Evolutionary conservation across 495 filamentous ascomycete species (phyloP), one percentile per base, ranked within the genome.

Genomic region (Arthonia radiata): DNA sequence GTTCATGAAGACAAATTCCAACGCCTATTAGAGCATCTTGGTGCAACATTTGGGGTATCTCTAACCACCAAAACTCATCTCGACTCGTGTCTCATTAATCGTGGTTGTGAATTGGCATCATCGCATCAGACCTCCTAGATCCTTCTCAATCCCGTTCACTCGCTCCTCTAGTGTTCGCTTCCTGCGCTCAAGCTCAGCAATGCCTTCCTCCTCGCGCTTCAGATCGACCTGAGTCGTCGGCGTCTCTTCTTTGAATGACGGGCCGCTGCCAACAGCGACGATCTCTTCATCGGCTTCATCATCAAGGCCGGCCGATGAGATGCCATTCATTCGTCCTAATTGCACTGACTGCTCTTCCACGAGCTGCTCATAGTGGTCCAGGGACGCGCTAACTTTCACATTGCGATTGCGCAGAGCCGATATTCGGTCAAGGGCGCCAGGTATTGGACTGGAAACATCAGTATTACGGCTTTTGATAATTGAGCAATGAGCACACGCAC

Each of bases 381-480:
- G 52, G 17, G 80, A 91, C 18, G 63, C 61, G n/a, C 58, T 53
- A 19, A 83, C 61, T 37, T 74, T 56, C 18, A 65, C 51, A 40
- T 83, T 69, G 29, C 77, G 71, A 18, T 63, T 54, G 18, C 82
- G 65, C 26, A 82, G 57, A 11, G 51, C 57, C 2, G 65, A 49
- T 31, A 94, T 86, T 33, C 68, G 62, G 40, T 90, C 77, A 4
- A 61, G 43, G n/a, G 79, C 80, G 15, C 80, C 83, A 2, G 72
- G 59, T 23, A 93, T 69, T 5, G 72, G 71, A 32, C 71, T 76
- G 13, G 11, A 14, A 9, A 5, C n/a, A n/a, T 10, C n/a, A 23
- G 11, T 12, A 3, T 30, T 37, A 4, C 18, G 17, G 24, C 23
- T 7, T 21, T 5, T 14, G 4, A 8, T 24, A 18, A 18, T 24